phyloP scores from a whole-genome alignment of 495 filamentous ascomycete species.

The Chlorociboria aeruginascens region DNA sequence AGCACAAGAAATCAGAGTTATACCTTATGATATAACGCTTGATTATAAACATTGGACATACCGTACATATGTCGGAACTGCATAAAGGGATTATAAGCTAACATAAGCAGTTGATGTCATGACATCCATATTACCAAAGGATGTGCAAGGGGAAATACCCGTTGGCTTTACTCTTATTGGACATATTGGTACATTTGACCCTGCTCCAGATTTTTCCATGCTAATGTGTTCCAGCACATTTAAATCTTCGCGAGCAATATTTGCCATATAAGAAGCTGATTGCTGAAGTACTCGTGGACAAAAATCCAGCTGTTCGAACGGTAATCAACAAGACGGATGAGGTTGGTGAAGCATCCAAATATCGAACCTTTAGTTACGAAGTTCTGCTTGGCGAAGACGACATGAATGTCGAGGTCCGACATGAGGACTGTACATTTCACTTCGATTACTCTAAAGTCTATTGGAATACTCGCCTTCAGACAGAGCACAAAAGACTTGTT shows the following conservation, averaged over 20 bases:
- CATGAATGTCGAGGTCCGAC: slow-evolving; percentile 62
- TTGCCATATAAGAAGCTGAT: slow-evolving; percentile 75
- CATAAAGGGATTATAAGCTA: not conserved
- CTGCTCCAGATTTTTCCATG: too few relatives aligned
- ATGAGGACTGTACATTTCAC: slow-evolving; percentile 49
- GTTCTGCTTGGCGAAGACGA: slow-evolving; percentile 71
- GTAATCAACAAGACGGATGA: slow-evolving; percentile 94
- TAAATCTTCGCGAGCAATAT: slow-evolving; percentile 77
- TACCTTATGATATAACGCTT: slow-evolving; percentile 62
- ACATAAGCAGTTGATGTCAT: slow-evolving; percentile 63
- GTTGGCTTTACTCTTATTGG: slow-evolving; percentile 76
- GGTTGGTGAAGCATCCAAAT: slow-evolving; percentile 74
- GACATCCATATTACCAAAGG: slow-evolving; percentile 57
- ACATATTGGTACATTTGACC: slow-evolving; percentile 55
- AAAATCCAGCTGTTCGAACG: slow-evolving; percentile 66
- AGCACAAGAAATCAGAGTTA: slow-evolving; percentile 49
- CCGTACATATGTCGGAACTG: slow-evolving; percentile 35
- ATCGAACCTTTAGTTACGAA: slow-evolving; percentile 88
- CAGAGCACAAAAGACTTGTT: slow-evolving; percentile 75
- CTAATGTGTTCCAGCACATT: slow-evolving; percentile 42
- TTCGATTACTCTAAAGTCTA: slow-evolving; percentile 86
- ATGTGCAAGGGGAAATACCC: slow-evolving; percentile 64
- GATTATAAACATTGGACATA: slow-evolving; percentile 82
- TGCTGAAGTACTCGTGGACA: slow-evolving; percentile 74
- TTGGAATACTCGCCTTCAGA: slow-evolving; percentile 87